Percentiles rank a stretch among this genome's conserved stretches.
Evolutionary conservation across 1,284 basidiomycete genomes (phyloP).

Genomic region (Tranzscheliella williamsii): DNA sequence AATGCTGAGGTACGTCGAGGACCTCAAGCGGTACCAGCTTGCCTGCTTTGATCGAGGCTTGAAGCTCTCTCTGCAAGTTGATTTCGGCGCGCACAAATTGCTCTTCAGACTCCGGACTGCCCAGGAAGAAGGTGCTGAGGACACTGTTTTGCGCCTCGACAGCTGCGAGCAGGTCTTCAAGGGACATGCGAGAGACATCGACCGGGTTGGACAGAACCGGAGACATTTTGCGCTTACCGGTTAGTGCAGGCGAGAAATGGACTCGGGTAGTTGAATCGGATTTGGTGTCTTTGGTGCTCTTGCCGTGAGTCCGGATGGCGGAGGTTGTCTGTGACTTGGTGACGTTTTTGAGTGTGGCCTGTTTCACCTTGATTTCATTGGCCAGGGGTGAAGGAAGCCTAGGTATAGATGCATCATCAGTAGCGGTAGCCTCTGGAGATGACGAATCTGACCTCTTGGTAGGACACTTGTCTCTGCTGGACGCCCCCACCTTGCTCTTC

Average conservation of each 20-base stretch:
- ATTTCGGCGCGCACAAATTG: conserved; percentile 63
- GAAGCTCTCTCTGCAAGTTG: conserved; percentile 63
- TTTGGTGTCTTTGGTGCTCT: conserved; percentile 30
- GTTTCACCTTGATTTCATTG: conserved; percentile 23
- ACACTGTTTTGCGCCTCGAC: conserved; percentile 63
- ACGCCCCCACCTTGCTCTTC: background rate
- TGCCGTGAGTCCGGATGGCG: conserved; percentile 31
- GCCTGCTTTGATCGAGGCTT: conserved; percentile 59
- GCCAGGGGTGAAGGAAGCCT: conserved; percentile 35
- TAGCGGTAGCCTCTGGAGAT: conserved; percentile 8
- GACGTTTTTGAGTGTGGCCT: conserved; percentile 1
- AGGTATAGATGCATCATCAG: conserved; percentile 4
- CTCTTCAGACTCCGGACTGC: conserved; percentile 64
- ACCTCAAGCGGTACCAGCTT: conserved; percentile 62
- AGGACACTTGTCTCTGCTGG: conserved; percentile 6
- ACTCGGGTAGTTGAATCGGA: conserved; percentile 21
- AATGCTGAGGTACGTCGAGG: conserved; percentile 59
- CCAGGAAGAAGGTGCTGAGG: conserved; percentile 61
- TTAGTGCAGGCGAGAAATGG: conserved; percentile 57
- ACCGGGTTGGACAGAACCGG: conserved; percentile 50
- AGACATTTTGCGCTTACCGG: conserved; percentile 53
- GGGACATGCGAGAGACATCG: conserved; percentile 62
- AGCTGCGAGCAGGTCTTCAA: conserved; percentile 63
- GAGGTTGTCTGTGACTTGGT: conserved; percentile 33
- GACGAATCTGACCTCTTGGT: conserved; percentile 5